Conservation (phyloP, 2,329 filamentous ascomycete genomes). For the Coniochaeta prunicola region DNA sequence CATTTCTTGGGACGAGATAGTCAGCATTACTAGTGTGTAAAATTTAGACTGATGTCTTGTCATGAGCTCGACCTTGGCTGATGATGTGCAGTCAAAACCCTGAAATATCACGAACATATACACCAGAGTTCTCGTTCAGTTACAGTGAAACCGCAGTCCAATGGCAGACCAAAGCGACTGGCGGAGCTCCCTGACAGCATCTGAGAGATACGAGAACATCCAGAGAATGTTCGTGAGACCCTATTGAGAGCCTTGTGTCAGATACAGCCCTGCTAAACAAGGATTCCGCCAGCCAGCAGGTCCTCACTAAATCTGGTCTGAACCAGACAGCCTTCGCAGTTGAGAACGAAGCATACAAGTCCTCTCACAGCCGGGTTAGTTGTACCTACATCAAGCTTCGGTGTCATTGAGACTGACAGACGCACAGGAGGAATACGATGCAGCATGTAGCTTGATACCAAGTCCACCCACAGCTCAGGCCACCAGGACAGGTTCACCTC, state of each 20-base stretch:
- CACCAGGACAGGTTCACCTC: constrained; percentile 1
- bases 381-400: not conserved
- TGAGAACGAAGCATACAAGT: constrained; percentile 58
- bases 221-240: constrained; percentile 47
- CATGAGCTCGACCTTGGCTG: no score
- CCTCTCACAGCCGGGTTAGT: constrained; percentile 50
- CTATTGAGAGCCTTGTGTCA: not conserved
- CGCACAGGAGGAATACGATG: constrained; percentile 51
- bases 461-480: constrained; percentile 6
- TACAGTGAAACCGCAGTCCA: not conserved
- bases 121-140: not conserved
- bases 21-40: no score
- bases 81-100: no score
- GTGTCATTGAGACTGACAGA: not conserved
- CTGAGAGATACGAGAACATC: constrained; percentile 56
- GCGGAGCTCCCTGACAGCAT: constrained; percentile 46
- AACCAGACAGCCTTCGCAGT: constrained; percentile 49
- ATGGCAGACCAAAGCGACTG: constrained; percentile 29
- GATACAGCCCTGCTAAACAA: not conserved
- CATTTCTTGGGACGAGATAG: no score
- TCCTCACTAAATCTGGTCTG: constrained; percentile 11
- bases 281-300: constrained; percentile 10
- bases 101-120: not conserved
- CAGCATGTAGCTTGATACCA: constrained; percentile 26
- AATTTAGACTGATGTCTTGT: no score